phyloP scores from a whole-genome alignment of 257 asterid genomes.

The Catharanthus roseus region DNA sequence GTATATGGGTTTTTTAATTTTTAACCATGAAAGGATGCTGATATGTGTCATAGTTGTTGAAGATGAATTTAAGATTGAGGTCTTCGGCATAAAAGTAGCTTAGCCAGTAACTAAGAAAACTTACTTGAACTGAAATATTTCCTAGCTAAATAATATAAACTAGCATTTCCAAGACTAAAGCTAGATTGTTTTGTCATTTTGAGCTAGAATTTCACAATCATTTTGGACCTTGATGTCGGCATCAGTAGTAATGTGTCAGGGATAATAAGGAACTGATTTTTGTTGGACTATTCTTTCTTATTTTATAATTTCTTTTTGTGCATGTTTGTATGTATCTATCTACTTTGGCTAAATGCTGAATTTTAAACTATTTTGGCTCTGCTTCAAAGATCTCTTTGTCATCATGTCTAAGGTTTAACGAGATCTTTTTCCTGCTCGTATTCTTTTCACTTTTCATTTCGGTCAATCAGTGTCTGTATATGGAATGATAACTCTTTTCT shows the following conservation, averaged over 20 bases:
- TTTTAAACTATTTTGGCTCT: not conserved
- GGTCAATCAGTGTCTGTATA: not conserved
- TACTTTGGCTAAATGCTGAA: not conserved
- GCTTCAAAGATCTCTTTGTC: not conserved
- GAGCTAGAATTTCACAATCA: not conserved
- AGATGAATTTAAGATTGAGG: not conserved
- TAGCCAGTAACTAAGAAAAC: not conserved
- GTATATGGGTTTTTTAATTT: not conserved
- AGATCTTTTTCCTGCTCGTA: not conserved
- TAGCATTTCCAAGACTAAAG: not conserved
- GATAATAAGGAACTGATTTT: not conserved
- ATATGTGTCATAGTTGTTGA: not conserved
- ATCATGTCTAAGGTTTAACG: not conserved
- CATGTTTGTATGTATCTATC: not conserved
- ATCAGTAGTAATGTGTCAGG: not conserved
- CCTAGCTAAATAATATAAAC: not conserved
- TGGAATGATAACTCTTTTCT: not conserved
- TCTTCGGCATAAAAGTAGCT: not conserved
- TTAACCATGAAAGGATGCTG: not conserved
- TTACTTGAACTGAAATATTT: not conserved
- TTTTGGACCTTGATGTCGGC: not conserved
- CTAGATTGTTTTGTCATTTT: not conserved
- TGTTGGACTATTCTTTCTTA: not conserved
- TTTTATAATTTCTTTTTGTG: not conserved
- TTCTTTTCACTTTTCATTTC: not conserved